Evolutionary conservation across 192 early-diverging fungal genomes (phyloP).

Genomic region (Entophlyctis luteolus): DNA sequence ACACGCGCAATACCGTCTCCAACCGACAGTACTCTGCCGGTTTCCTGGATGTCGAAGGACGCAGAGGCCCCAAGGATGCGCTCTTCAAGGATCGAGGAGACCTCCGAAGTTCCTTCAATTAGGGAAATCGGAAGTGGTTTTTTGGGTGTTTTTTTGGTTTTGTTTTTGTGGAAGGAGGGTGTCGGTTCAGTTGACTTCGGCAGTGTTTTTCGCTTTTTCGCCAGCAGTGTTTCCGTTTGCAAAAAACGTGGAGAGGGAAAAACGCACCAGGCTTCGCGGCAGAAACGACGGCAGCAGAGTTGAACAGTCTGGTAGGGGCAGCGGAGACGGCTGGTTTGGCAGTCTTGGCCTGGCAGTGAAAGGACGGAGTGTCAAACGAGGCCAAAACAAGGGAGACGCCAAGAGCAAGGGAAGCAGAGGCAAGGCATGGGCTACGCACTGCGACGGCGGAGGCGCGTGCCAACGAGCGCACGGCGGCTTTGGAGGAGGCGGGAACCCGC

Average conservation of each 20-base stretch:
- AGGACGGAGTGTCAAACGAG: not conserved
- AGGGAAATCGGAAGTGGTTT: too few species aligned
- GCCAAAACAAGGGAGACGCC: not conserved
- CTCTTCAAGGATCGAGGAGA: slow-evolving; percentile 96
- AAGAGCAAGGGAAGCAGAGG: not conserved
- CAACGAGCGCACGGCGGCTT: not conserved
- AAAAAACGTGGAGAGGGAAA: too few species aligned
- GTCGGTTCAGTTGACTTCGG: too few species aligned
- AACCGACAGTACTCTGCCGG: slow-evolving; percentile 97
- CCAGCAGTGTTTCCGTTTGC: too few species aligned
- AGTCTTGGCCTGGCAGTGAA: not conserved
- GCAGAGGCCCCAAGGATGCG: slow-evolving; percentile 84
- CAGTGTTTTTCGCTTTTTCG: too few species aligned
- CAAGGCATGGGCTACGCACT: not conserved
- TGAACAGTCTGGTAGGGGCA: slow-evolving; percentile 21
- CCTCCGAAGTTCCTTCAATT: slow-evolving; percentile 80
- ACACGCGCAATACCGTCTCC: slow-evolving; percentile 99
- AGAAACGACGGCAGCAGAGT: slow-evolving; percentile 11
- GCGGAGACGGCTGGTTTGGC: not conserved
- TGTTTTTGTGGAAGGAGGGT: too few species aligned
- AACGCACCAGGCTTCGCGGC: slow-evolving; percentile 26
- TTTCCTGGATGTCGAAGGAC: slow-evolving; percentile 90
- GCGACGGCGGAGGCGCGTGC: not conserved
- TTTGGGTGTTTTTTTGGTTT: not conserved
- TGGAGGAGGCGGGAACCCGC: too few species aligned